A percentile compares a stretch with the other conserved stretches of the same genome.
phyloP scores from a whole-genome alignment of 2,329 filamentous ascomycete species.

The Pezicula radicicola region DNA sequence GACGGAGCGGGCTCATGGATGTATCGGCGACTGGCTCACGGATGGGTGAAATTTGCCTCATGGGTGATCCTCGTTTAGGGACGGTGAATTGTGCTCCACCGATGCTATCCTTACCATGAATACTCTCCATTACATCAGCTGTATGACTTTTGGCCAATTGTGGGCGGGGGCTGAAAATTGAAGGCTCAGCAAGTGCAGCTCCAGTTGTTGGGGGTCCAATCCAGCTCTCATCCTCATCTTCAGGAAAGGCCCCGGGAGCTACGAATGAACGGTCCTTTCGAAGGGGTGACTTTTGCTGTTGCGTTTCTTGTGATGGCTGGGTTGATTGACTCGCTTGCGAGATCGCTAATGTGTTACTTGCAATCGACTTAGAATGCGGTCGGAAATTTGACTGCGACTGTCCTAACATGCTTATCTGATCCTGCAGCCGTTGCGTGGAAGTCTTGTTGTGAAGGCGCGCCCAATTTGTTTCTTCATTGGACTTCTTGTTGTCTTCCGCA shows the following conservation, averaged over 20 bases:
- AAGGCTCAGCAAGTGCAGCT: conserved; percentile 22
- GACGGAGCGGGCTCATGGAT: conserved; percentile 36
- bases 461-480: conserved; percentile 42
- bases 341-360: conserved; percentile 13
- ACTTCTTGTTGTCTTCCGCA: background rate
- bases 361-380: conserved; percentile 29
- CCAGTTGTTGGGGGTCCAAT: conserved; percentile 46
- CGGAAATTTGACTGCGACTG: conserved; percentile 41
- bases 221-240: conserved; percentile 59
- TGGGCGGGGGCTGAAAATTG: conserved; percentile 44
- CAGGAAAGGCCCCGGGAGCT: conserved; percentile 59
- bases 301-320: conserved; percentile 13
- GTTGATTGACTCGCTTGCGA: conserved; percentile 16
- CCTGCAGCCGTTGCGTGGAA: conserved; percentile 89
- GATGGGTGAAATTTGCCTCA: conserved; percentile 23
- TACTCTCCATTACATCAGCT: conserved; percentile 57
- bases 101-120: conserved; percentile 45
- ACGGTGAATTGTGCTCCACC: conserved; percentile 44
- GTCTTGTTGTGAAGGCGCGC: conserved; percentile 73
- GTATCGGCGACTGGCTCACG: conserved; percentile 24
- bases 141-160: conserved; percentile 58
- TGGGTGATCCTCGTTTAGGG: conserved; percentile 37
- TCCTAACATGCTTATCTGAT: conserved; percentile 78
- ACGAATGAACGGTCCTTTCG: conserved; percentile 9
- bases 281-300: conserved; percentile 9